These are phyloP conservation scores for Torulaspora quercuum DNA, from an alignment of 805 yeast species.

Conservation along the genomic window DNA sequence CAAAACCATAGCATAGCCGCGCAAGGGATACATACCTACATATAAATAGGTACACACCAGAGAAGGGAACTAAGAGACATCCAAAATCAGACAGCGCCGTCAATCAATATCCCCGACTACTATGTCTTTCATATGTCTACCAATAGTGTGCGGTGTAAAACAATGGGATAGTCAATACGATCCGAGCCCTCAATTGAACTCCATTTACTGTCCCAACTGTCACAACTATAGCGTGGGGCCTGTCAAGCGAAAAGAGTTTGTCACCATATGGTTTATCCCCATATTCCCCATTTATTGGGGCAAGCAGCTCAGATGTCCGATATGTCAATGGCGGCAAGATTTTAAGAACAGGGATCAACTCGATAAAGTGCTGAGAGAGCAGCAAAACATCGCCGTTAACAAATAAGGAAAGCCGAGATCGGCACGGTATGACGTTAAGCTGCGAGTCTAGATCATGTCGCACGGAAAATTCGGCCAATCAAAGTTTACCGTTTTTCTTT, in stretches of 20 bases:
- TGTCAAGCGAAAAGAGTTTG: slow-evolving; percentile 49
- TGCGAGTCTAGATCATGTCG: too few relatives aligned
- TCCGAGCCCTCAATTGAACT: slow-evolving; percentile 26
- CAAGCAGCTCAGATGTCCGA: slow-evolving; percentile 49
- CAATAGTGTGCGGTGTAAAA: slow-evolving; percentile 37
- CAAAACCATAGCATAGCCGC: too few relatives aligned
- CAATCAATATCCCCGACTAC: too few relatives aligned
- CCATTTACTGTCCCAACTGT: slow-evolving; percentile 52
- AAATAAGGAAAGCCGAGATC: slow-evolving; percentile 2
- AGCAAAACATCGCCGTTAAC: slow-evolving; percentile 4
- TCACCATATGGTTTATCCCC: slow-evolving; percentile 54
- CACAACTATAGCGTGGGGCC: slow-evolving; percentile 55
- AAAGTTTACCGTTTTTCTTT: too few relatives aligned
- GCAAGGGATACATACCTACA: slow-evolving; percentile 2
- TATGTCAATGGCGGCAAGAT: slow-evolving; percentile 49
- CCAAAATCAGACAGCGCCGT: too few relatives aligned
- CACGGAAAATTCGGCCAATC: too few relatives aligned
- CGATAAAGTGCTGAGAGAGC: slow-evolving; percentile 28
- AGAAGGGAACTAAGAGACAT: not conserved
- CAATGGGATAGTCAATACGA: slow-evolving; percentile 35
- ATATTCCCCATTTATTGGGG: slow-evolving; percentile 51
- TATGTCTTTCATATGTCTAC: slow-evolving; percentile 30
- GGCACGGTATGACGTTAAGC: too few relatives aligned
- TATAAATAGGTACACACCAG: not conserved
- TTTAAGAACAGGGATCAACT: slow-evolving; percentile 33